Conservation (phyloP, 2,329 filamentous ascomycete genomes). For the Cordyceps tenuipes region DNA sequence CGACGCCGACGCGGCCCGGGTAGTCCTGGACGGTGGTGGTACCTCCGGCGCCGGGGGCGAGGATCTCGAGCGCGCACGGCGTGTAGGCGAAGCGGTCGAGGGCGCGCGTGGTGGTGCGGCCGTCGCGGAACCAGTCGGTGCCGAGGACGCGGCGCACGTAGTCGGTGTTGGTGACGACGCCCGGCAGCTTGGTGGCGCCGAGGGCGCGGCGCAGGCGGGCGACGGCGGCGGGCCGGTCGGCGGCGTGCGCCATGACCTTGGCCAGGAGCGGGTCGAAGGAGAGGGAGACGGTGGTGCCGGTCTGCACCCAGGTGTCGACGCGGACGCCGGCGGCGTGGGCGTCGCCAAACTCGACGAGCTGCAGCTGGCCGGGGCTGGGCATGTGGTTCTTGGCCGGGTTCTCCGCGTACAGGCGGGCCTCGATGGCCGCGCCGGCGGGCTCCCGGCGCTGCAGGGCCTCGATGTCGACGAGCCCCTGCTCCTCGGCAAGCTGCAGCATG, state of each 20-base stretch:
- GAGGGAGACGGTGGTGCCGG: slow-evolving; percentile 47
- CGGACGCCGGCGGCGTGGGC: slow-evolving; percentile 36
- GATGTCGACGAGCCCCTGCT: neutral
- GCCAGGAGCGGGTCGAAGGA: slow-evolving; percentile 51
- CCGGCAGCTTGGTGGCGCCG: slow-evolving; percentile 34
- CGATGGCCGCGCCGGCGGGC: slow-evolving; percentile 27
- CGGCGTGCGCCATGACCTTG: slow-evolving; percentile 49
- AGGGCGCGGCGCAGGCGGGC: slow-evolving; percentile 35
- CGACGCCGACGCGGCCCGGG: slow-evolving; percentile 46
- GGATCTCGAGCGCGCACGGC: slow-evolving; percentile 45
- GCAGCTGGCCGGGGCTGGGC: slow-evolving; percentile 50
- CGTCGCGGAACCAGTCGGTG: slow-evolving; percentile 35
- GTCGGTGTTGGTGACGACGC: slow-evolving; percentile 47
- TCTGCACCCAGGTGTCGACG: slow-evolving; percentile 56
- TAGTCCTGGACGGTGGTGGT: slow-evolving; percentile 49
- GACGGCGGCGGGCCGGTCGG: slow-evolving; percentile 28
- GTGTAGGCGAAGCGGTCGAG: slow-evolving; percentile 41
- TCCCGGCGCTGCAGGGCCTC: neutral
- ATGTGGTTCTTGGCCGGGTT: slow-evolving; percentile 50
- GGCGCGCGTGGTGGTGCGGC: slow-evolving; percentile 49
- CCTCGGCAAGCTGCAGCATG: slow-evolving; percentile 30
- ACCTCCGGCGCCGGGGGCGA: slow-evolving; percentile 43
- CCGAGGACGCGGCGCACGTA: slow-evolving; percentile 44
- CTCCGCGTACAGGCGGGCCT: slow-evolving; percentile 34
- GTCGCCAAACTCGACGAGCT: slow-evolving; percentile 47